Conservation (phyloP, 1,284 basidiomycete genomes). For the Leccinum holopus region DNA sequence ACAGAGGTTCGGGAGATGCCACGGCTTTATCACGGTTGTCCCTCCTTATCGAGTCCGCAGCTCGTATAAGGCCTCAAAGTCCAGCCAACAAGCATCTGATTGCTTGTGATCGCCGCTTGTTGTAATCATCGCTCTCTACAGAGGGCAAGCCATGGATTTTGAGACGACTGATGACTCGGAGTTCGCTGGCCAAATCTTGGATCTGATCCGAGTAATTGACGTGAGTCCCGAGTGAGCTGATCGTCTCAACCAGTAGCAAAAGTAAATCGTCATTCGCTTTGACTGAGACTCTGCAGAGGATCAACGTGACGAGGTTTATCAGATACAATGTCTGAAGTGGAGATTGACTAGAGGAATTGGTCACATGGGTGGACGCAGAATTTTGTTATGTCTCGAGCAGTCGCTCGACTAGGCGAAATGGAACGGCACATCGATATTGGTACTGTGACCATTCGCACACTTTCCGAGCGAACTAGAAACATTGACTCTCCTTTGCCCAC, state of each 20-base stretch:
- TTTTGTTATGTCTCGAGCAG: slow-evolving; percentile 53
- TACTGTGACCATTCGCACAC: slow-evolving; percentile 85
- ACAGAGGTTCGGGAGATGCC: slow-evolving; percentile 22
- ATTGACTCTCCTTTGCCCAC: slow-evolving; percentile 77
- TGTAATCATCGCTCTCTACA: slow-evolving; percentile 44
- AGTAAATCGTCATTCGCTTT: slow-evolving; percentile 70
- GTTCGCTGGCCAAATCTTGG: slow-evolving; percentile 87
- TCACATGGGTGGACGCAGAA: slow-evolving; percentile 40
- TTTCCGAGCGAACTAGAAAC: slow-evolving; percentile 79
- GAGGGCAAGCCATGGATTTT: slow-evolving; percentile 61
- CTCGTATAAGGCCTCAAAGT: slow-evolving; percentile 68
- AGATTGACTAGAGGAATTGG: slow-evolving; percentile 87
- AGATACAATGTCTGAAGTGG: slow-evolving; percentile 86
- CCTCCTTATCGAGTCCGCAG: slow-evolving; percentile 52
- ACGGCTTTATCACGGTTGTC: slow-evolving; percentile 30
- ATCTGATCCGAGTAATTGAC: slow-evolving; percentile 97
- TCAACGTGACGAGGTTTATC: slow-evolving; percentile 64
- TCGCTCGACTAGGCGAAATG: slow-evolving; percentile 81
- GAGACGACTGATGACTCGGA: slow-evolving; percentile 64
- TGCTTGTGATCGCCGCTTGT: slow-evolving; percentile 60
- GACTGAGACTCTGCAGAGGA: slow-evolving; percentile 69
- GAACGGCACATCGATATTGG: slow-evolving; percentile 90
- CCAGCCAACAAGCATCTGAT: slow-evolving; percentile 74
- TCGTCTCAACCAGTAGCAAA: slow-evolving; percentile 72
- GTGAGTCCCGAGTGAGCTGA: slow-evolving; percentile 83